These are phyloP conservation scores for Verruconis gallopava DNA, from an alignment of 2,329 filamentous ascomycete genomes.

Conservation along the genomic window DNA sequence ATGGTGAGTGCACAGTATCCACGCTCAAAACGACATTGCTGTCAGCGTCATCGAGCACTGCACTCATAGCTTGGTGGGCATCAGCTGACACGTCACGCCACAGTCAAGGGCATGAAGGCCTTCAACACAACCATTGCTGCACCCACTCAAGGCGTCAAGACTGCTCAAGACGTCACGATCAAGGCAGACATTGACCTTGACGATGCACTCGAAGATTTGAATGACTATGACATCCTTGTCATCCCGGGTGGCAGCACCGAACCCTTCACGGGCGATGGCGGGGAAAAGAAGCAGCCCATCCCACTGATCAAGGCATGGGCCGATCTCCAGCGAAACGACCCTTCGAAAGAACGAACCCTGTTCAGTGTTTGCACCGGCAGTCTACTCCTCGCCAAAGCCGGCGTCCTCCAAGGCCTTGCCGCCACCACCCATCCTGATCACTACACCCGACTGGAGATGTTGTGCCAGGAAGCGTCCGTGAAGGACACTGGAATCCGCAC, in stretches of 20 bases:
- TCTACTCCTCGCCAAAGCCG: conserved; percentile 62
- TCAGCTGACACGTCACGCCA: conserved; percentile 13
- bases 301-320: conserved; percentile 62
- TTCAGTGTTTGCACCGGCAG: conserved; percentile 69
- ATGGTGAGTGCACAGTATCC: background rate
- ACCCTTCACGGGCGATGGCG: conserved; percentile 48
- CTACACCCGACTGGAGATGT: conserved; percentile 67
- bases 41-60: too few species aligned
- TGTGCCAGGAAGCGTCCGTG: conserved; percentile 61
- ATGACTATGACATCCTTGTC: conserved; percentile 69
- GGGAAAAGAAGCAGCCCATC: conserved; percentile 47
- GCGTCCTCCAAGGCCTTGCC: conserved; percentile 64
- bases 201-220: conserved; percentile 58
- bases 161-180: conserved; percentile 53
- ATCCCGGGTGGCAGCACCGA: conserved; percentile 60
- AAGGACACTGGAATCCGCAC: conserved; percentile 62
- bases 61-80: conserved; percentile 1
- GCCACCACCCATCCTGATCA: conserved; percentile 75
- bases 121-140: conserved; percentile 42
- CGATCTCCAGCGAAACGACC: conserved; percentile 68
- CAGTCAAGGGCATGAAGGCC: conserved; percentile 33
- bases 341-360: conserved; percentile 66
- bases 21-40: too few species aligned
- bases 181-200: conserved; percentile 65
- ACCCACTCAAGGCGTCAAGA: conserved; percentile 33